These are phyloP conservation scores for Dorcoceras hygrometricum DNA, from an alignment of 257 asterid genomes.

Conservation along the genomic window DNA sequence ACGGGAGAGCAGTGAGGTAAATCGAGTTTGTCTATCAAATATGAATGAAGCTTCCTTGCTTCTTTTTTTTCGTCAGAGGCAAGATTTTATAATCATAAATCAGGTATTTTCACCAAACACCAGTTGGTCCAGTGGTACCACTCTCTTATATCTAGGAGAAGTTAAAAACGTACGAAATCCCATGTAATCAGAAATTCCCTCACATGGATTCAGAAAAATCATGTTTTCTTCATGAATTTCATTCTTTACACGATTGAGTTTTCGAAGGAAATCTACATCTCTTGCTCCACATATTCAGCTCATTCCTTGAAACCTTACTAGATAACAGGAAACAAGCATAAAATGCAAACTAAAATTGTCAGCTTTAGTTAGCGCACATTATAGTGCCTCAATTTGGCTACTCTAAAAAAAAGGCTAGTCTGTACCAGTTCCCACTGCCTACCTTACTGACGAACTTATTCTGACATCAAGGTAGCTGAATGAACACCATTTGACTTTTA, in stretches of 20 bases:
- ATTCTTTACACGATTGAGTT: background rate
- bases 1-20: background rate
- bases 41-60: background rate
- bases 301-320: too few species aligned
- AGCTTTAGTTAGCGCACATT: background rate
- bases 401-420: too few species aligned
- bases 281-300: constrained; percentile 7
- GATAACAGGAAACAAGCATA: background rate
- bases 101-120: background rate
- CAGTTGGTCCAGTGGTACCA: background rate
- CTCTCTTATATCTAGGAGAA: too few species aligned
- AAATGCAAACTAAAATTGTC: constrained; percentile 1
- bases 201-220: too few species aligned
- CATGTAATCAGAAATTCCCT: too few species aligned
- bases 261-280: background rate
- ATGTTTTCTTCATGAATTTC: background rate
- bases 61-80: background rate
- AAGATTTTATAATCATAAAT: background rate
- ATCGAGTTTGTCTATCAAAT: background rate
- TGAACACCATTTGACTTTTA: background rate
- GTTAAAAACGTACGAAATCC: too few species aligned
- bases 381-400: background rate
- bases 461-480: background rate
- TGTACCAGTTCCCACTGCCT: background rate
- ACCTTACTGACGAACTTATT: background rate